Conservation (phyloP, 228 moss, liverwort and hornwort species). For the Sphagnum fallax region DNA sequence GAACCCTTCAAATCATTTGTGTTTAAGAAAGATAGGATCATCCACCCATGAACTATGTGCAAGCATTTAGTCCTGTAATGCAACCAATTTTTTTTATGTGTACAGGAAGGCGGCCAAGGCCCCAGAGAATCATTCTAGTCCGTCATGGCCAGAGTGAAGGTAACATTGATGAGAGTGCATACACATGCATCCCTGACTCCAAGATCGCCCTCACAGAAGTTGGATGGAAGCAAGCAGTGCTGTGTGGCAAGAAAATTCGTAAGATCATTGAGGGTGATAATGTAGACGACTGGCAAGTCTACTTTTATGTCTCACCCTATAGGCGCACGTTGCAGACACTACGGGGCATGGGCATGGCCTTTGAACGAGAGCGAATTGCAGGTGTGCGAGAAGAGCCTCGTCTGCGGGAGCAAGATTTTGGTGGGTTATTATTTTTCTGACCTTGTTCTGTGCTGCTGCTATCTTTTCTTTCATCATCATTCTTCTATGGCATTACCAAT, state of each 20-base stretch:
- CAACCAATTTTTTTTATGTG: background rate
- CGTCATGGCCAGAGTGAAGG: conserved; percentile 55
- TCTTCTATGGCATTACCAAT: background rate
- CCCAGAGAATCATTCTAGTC: conserved; percentile 44
- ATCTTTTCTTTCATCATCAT: background rate
- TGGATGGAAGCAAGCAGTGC: conserved; percentile 44
- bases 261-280: conserved; percentile 30
- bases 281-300: conserved; percentile 40
- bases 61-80: background rate
- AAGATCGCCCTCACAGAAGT: conserved; percentile 46
- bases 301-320: conserved; percentile 57
- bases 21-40: background rate
- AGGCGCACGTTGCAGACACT: conserved; percentile 45
- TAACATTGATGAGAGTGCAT: conserved; percentile 44
- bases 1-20: background rate
- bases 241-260: conserved; percentile 37
- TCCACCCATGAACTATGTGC: background rate
- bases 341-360: conserved; percentile 48
- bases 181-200: conserved; percentile 45
- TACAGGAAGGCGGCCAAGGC: conserved; percentile 12
- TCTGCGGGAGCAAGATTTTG: conserved; percentile 51
- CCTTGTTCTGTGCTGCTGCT: background rate
- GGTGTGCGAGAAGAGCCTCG: conserved; percentile 57
- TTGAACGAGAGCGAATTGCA: conserved; percentile 40
- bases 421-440: conserved; percentile 8